Evolutionary conservation across 441 rosid species (phyloP).

Genomic region (Syzygium syzygioides): DNA sequence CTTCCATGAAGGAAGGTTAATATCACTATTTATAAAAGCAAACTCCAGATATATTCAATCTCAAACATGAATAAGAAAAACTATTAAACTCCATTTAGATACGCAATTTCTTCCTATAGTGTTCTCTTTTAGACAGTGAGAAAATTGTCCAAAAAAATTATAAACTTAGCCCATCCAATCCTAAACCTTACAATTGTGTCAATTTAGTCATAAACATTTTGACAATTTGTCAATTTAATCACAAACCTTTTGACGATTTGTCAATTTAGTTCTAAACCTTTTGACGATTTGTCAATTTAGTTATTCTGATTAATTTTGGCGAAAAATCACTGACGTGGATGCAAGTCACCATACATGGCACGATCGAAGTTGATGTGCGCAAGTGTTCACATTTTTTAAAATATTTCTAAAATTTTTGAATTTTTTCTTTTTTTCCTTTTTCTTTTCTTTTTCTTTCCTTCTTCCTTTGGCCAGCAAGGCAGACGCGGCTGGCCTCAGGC

Average conservation of each 20-base stretch:
- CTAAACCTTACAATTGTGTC: neutral
- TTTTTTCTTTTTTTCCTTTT: neutral
- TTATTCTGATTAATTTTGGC: neutral
- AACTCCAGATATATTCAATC: neutral
- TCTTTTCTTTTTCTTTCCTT: neutral
- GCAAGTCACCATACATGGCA: neutral
- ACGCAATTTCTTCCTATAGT: neutral
- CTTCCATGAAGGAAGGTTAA: neutral
- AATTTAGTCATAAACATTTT: neutral
- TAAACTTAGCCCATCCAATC: neutral
- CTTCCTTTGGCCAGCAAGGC: neutral
- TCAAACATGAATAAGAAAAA: neutral
- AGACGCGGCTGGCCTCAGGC: neutral
- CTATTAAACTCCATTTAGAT: neutral
- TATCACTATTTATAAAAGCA: neutral
- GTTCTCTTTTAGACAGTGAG: neutral
- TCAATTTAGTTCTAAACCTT: neutral
- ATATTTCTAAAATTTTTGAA: neutral
- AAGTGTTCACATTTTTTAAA: neutral
- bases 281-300: neutral
- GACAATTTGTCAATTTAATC: fast-evolving
- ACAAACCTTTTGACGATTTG: neutral
- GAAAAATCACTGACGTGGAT: neutral
- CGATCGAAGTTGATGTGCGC: fast-evolving
- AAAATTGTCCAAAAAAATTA: neutral